Percentiles rank a stretch among this genome's conserved stretches.
Conservation (phyloP, 2,329 filamentous ascomycete species). For the Colletotrichum plurivorum region DNA sequence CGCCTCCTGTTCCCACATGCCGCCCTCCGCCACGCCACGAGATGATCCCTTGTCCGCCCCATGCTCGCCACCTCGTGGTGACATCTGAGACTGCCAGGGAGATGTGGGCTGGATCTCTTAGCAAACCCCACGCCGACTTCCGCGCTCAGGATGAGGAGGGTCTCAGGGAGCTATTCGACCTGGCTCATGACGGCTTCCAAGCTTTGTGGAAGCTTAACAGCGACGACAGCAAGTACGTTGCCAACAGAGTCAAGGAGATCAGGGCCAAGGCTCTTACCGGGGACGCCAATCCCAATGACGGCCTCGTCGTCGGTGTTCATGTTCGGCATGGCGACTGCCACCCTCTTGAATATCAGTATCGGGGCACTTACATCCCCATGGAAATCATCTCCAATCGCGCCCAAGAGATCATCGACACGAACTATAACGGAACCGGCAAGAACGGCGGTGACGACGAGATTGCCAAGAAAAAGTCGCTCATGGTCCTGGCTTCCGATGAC, state of each 20-base stretch:
- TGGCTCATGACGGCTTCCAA: constrained; percentile 80
- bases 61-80: constrained; percentile 81
- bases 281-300: constrained; percentile 61
- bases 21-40: constrained; percentile 80
- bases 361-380: constrained; percentile 82
- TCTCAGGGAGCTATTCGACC: constrained; percentile 74
- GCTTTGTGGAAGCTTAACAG: constrained; percentile 78
- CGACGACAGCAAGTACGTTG: constrained; percentile 77
- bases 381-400: constrained; percentile 76
- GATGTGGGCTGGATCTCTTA: constrained; percentile 73
- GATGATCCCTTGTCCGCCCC: constrained; percentile 84
- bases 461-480: constrained; percentile 60
- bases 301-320: constrained; percentile 78
- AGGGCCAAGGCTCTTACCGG: constrained; percentile 59
- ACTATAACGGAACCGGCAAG: constrained; percentile 58
- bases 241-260: constrained; percentile 70
- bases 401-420: constrained; percentile 65
- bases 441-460: constrained; percentile 52
- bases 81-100: constrained; percentile 77
- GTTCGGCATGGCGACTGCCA: constrained; percentile 85
- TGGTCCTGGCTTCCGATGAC: constrained; percentile 84
- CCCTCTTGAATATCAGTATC: constrained; percentile 83
- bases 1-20: constrained; percentile 76
- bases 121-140: constrained; percentile 69
- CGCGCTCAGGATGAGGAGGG: constrained; percentile 49